Percentiles rank a stretch among this genome's conserved stretches.
Evolutionary conservation across 2,329 filamentous ascomycete genomes (phyloP).

Genomic region (Coniella lustricola): DNA sequence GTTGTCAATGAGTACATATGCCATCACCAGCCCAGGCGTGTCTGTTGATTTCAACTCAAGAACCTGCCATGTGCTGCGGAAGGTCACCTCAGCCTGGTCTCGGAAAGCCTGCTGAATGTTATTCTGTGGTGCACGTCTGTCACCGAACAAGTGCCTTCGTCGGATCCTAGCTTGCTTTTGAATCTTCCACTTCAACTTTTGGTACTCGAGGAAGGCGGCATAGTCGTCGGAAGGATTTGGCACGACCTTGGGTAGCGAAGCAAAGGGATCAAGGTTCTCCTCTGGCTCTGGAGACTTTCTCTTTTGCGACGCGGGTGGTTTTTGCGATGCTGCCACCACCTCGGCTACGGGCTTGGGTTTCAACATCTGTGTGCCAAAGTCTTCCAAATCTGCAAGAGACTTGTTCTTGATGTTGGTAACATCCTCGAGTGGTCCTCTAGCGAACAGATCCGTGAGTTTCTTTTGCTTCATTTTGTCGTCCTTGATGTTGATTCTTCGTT

Average conservation of each 20-base stretch:
- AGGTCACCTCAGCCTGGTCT: slow-evolving; percentile 84
- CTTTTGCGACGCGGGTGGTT: slow-evolving; percentile 51
- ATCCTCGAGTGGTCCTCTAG: slow-evolving; percentile 64
- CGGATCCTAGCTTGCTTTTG: slow-evolving; percentile 85
- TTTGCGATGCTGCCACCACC: slow-evolving; percentile 49
- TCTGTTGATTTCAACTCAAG: slow-evolving; percentile 80
- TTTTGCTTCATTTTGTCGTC: slow-evolving; percentile 98
- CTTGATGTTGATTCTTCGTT: slow-evolving; percentile 86
- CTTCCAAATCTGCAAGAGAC: slow-evolving; percentile 65
- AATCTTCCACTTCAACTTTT: slow-evolving; percentile 98
- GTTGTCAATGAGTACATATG: slow-evolving; percentile 86
- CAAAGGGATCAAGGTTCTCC: slow-evolving; percentile 69
- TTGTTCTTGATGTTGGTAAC: slow-evolving; percentile 57
- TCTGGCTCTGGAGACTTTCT: slow-evolving; percentile 65
- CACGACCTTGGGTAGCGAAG: slow-evolving; percentile 74
- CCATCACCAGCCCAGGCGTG: slow-evolving; percentile 76
- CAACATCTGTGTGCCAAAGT: slow-evolving; percentile 64
- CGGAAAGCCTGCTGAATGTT: slow-evolving; percentile 69
- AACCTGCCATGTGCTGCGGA: slow-evolving; percentile 91
- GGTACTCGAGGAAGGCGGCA: slow-evolving; percentile 78
- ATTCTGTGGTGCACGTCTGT: slow-evolving; percentile 60
- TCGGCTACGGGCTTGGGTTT: slow-evolving; percentile 55
- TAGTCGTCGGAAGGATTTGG: slow-evolving; percentile 84
- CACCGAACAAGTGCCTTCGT: slow-evolving; percentile 86
- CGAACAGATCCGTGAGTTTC: slow-evolving; percentile 93